phyloP scores from a whole-genome alignment of 2,329 filamentous ascomycete genomes.

The Akanthomyces uredinophilus region DNA sequence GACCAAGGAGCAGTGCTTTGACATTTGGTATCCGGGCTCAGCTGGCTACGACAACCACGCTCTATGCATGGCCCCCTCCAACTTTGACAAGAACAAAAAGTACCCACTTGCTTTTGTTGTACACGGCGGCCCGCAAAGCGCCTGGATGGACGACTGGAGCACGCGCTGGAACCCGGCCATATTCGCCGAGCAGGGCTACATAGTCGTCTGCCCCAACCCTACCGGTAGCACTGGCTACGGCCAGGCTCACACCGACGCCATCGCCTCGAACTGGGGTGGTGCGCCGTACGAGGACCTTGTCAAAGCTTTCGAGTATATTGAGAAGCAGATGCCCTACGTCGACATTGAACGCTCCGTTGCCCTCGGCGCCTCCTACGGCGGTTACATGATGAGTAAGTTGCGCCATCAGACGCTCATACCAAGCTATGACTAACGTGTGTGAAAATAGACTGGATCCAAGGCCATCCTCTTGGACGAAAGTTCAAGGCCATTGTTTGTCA shows the following conservation, averaged over 20 bases:
- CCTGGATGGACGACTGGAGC: conserved; percentile 72
- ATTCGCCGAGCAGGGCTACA: conserved; percentile 82
- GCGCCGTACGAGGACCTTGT: conserved; percentile 79
- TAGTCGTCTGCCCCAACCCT: conserved; percentile 76
- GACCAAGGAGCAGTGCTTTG: conserved; percentile 55
- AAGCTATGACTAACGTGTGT: conserved; percentile 1
- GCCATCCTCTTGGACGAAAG: conserved; percentile 71
- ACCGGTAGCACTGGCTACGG: conserved; percentile 82
- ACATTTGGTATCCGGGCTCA: conserved; percentile 65
- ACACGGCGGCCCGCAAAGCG: conserved; percentile 76
- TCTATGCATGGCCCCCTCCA: conserved; percentile 58
- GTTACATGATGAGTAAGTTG: conserved; percentile 68
- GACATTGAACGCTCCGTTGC: conserved; percentile 67
- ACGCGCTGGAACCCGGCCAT: conserved; percentile 82
- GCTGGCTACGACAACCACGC: conserved; percentile 64
- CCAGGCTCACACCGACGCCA: conserved; percentile 69
- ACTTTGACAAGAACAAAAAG: conserved; percentile 64
- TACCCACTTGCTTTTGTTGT: conserved; percentile 78
- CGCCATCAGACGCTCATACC: no score
- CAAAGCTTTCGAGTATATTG: conserved; percentile 69
- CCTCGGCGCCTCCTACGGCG: conserved; percentile 69
- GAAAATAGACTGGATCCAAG: conserved; percentile 74
- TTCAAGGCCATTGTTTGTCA: conserved; percentile 88
- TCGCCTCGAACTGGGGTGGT: conserved; percentile 78
- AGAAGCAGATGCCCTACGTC: conserved; percentile 59